phyloP scores from a whole-genome alignment of 1,284 basidiomycete genomes.

The Austroboletus niveus region DNA sequence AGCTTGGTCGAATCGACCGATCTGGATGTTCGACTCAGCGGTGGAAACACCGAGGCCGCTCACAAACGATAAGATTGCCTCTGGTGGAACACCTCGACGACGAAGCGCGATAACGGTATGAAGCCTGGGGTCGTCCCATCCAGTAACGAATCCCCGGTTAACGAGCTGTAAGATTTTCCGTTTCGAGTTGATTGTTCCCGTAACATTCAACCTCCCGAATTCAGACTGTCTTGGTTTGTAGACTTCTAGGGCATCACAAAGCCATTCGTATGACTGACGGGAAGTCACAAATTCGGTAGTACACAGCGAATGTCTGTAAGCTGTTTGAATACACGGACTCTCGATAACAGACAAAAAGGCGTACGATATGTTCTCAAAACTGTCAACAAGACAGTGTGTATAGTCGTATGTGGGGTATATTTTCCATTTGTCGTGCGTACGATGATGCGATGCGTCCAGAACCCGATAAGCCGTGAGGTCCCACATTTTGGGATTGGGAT shows the following conservation, averaged over 20 bases:
- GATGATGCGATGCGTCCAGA: slow-evolving; percentile 87
- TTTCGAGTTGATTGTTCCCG: slow-evolving; percentile 97
- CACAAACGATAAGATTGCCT: slow-evolving; percentile 93
- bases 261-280: slow-evolving; percentile 98
- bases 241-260: slow-evolving; percentile 94
- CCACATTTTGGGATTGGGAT: slow-evolving; percentile 99
- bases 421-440: slow-evolving; percentile 91
- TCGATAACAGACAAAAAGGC: slow-evolving; percentile 33
- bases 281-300: slow-evolving; percentile 97
- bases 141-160: slow-evolving; percentile 78
- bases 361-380: slow-evolving; percentile 98
- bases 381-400: slow-evolving; percentile 98
- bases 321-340: background rate
- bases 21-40: slow-evolving; percentile 81
- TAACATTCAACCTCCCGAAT: slow-evolving; percentile 91
- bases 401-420: slow-evolving; percentile 99
- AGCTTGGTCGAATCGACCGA: slow-evolving; percentile 86
- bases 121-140: slow-evolving; percentile 98
- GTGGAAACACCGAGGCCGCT: slow-evolving; percentile 93
- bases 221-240: slow-evolving; percentile 99
- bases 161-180: slow-evolving; percentile 94
- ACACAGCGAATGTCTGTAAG: slow-evolving; percentile 88
- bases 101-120: slow-evolving; percentile 96
- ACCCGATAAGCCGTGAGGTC: slow-evolving; percentile 97
- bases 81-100: slow-evolving; percentile 92